These are phyloP conservation scores for Pythium utonaiense DNA, from an alignment of 352 stramenopile genomes.

Conservation along the genomic window DNA sequence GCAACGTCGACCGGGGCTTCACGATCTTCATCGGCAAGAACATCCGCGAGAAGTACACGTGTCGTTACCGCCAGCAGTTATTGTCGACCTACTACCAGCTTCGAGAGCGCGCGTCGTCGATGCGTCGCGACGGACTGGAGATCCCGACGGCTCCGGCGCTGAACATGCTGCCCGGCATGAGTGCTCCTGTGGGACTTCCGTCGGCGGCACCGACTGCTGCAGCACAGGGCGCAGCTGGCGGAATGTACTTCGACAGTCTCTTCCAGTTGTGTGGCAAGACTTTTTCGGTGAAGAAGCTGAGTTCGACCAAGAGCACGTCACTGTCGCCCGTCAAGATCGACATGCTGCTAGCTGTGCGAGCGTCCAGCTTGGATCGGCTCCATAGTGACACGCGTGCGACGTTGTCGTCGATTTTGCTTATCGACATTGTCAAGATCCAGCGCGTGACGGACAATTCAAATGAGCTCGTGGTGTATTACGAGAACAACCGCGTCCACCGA, in stretches of 20 bases:
- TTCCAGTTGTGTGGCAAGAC: conserved; percentile 85
- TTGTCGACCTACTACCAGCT: conserved; percentile 86
- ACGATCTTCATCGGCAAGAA: conserved; percentile 86
- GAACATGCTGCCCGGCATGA: conserved; percentile 9
- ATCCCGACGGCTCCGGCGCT: conserved; percentile 2
- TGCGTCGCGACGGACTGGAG: conserved; percentile 45
- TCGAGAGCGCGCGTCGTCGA: conserved; percentile 71
- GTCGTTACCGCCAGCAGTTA: conserved; percentile 75
- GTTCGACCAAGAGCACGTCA: conserved; percentile 65
- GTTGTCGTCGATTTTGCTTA: conserved; percentile 79
- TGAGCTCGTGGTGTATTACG: conserved; percentile 80
- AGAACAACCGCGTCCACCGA: conserved; percentile 85
- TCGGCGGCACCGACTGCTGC: conserved; percentile 5
- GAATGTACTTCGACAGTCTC: conserved; percentile 87
- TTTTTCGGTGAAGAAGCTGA: conserved; percentile 83
- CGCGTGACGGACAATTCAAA: conserved; percentile 80
- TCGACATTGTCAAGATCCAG: conserved; percentile 89
- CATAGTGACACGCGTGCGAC: conserved; percentile 61
- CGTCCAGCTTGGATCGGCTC: conserved; percentile 72
- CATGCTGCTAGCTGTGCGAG: conserved; percentile 70
- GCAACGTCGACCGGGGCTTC: conserved; percentile 72
- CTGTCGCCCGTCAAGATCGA: conserved; percentile 67
- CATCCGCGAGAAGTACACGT: conserved; percentile 86
- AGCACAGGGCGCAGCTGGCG: conserved; percentile 38
- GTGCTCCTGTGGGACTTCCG: conserved; percentile 6